Conservation (phyloP, 306 rosid species). For the Glycine tomentella region DNA sequence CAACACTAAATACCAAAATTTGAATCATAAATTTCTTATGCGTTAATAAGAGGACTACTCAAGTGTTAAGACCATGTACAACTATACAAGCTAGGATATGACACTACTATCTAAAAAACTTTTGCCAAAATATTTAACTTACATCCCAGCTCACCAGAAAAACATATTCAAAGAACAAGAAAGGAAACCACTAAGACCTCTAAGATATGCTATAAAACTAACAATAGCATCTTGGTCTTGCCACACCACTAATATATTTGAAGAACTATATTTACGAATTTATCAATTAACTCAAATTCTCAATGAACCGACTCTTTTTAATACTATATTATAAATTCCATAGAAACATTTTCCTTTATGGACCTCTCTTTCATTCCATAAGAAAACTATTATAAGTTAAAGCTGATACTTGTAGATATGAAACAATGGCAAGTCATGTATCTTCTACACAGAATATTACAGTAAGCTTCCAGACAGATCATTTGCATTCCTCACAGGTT, state of each 20-base stretch:
- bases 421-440: constrained; percentile 3
- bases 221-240: constrained; percentile 3
- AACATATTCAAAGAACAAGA: neutral
- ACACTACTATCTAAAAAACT: constrained; percentile 3
- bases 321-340: constrained; percentile 13
- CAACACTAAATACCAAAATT: constrained; percentile 1
- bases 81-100: neutral
- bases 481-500: neutral
- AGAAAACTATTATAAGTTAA: constrained; percentile 10
- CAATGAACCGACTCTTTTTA: neutral
- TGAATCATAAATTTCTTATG: neutral
- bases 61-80: constrained; percentile 5
- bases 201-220: neutral
- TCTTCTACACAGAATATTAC: constrained; percentile 12
- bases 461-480: constrained; percentile 7
- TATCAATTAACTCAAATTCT: constrained; percentile 18
- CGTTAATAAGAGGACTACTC: constrained; percentile 6
- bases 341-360: constrained; percentile 16
- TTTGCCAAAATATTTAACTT: neutral
- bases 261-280: constrained; percentile 3
- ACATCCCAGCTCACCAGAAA: constrained; percentile 2
- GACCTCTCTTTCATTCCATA: constrained; percentile 32
- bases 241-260: constrained; percentile 8
- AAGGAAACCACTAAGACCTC: neutral
- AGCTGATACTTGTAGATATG: neutral